phyloP scores from a whole-genome alignment of 2,329 filamentous ascomycete species.

The Sphaerostilbella broomeana region DNA sequence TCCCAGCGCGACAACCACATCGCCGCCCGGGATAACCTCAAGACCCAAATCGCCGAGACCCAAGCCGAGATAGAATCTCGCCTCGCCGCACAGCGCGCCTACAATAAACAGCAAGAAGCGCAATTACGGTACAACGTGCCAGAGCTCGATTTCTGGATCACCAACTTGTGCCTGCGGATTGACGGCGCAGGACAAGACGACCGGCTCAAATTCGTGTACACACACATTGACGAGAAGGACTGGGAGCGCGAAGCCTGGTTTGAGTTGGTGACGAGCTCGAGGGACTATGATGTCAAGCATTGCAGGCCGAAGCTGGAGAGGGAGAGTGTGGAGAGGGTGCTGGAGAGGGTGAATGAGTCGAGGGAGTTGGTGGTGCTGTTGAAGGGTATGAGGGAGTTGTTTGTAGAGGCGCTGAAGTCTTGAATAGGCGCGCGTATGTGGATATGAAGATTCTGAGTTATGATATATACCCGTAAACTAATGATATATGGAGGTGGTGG shows the following conservation, averaged over 20 bases:
- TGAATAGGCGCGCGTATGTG: conserved; percentile 21
- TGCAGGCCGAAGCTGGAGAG: conserved; percentile 75
- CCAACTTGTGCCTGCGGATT: conserved; percentile 79
- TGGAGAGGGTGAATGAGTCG: conserved; percentile 76
- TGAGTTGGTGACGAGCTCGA: conserved; percentile 72
- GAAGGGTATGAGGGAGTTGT: conserved; percentile 77
- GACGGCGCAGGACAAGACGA: conserved; percentile 83
- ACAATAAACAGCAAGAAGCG: conserved; percentile 68
- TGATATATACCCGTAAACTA: not conserved
- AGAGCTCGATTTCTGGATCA: conserved; percentile 94
- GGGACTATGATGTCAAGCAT: conserved; percentile 80
- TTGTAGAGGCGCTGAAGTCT: conserved; percentile 59
- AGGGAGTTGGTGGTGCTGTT: conserved; percentile 65
- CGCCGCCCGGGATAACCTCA: conserved; percentile 48
- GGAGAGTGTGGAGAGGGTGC: conserved; percentile 68
- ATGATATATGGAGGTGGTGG: not conserved
- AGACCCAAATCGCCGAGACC: conserved; percentile 57
- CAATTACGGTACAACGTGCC: conserved; percentile 86
- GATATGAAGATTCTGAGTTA: not conserved
- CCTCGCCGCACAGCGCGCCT: conserved; percentile 63
- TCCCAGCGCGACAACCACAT: conserved; percentile 56
- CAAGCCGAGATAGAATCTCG: conserved; percentile 64
- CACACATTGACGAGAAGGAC: conserved; percentile 76
- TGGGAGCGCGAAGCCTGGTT: conserved; percentile 92
- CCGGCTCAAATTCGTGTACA: conserved; percentile 83